phyloP scores from a whole-genome alignment of 768 basidiomycete species.

The Leccinum fibrillosum region DNA sequence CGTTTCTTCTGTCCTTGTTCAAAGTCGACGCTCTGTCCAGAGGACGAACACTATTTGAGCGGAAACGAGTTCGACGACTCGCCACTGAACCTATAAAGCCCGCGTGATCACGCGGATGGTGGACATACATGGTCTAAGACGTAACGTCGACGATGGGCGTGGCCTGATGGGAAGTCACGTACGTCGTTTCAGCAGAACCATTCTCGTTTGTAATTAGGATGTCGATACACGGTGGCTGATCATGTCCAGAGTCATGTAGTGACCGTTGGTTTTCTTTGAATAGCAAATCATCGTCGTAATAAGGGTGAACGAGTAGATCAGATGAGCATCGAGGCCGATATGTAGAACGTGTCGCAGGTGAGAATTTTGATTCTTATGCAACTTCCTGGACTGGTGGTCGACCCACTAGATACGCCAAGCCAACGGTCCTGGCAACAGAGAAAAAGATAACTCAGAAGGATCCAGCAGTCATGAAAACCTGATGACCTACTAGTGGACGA shows the following conservation, averaged over 20 bases:
- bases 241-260: conserved; percentile 35
- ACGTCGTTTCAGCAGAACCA: neutral
- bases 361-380: conserved; percentile 7
- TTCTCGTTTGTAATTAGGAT: neutral
- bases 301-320: conserved; percentile 36
- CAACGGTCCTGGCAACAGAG: conserved; percentile 18
- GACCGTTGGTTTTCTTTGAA: conserved; percentile 23
- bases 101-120: conserved; percentile 33
- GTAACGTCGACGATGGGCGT: conserved; percentile 39
- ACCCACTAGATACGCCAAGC: conserved; percentile 30
- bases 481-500: conserved; percentile 27
- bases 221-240: conserved; percentile 15
- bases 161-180: conserved; percentile 17
- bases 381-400: conserved; percentile 16
- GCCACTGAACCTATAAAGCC: conserved; percentile 6
- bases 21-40: neutral
- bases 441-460: neutral
- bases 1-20: neutral
- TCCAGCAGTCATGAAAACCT: neutral
- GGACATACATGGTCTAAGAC: conserved; percentile 35
- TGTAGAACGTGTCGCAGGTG: conserved; percentile 16
- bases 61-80: neutral
- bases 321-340: conserved; percentile 35
- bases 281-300: conserved; percentile 31
- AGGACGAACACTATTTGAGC: neutral